A percentile compares a stretch with the other conserved stretches of the same genome.
Evolutionary conservation across 2,329 filamentous ascomycete genomes (phyloP).

Genomic region (Botryotinia calthae): DNA sequence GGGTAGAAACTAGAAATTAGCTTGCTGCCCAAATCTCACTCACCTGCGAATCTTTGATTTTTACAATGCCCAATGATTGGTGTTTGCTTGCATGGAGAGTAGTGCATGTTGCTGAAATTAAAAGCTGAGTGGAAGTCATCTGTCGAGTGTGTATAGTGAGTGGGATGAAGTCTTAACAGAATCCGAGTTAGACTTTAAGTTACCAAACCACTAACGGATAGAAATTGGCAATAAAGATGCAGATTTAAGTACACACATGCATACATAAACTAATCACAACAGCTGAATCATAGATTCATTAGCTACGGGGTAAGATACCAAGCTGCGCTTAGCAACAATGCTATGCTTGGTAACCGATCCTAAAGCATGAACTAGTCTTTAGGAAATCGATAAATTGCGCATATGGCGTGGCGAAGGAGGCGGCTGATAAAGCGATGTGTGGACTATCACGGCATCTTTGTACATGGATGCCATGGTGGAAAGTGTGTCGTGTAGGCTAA

Average conservation of each 20-base stretch:
- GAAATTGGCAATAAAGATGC: not conserved
- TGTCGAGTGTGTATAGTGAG: not conserved
- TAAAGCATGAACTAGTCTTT: not conserved
- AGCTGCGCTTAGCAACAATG: not conserved
- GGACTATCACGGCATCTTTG: too few species aligned
- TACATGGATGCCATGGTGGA: not conserved
- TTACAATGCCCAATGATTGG: not conserved
- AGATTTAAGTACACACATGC: not conserved
- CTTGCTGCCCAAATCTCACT: constrained; percentile 6
- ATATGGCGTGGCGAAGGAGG: not conserved
- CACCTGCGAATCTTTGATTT: not conserved
- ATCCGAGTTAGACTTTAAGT: not conserved
- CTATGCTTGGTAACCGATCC: not conserved
- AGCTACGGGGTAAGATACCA: not conserved
- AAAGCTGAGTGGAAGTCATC: not conserved
- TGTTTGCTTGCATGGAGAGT: not conserved
- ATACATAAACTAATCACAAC: not conserved
- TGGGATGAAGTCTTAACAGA: not conserved
- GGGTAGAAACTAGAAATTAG: constrained; percentile 3
- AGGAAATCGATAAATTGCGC: not conserved
- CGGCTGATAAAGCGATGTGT: not conserved
- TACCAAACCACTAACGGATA: not conserved
- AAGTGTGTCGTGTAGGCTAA: not conserved
- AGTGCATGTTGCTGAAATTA: not conserved
- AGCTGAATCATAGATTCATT: not conserved